Percentiles rank a stretch among this genome's conserved stretches.
phyloP scores from a whole-genome alignment of 2,329 filamentous ascomycete genomes.

The Ophiostoma ulmi region DNA sequence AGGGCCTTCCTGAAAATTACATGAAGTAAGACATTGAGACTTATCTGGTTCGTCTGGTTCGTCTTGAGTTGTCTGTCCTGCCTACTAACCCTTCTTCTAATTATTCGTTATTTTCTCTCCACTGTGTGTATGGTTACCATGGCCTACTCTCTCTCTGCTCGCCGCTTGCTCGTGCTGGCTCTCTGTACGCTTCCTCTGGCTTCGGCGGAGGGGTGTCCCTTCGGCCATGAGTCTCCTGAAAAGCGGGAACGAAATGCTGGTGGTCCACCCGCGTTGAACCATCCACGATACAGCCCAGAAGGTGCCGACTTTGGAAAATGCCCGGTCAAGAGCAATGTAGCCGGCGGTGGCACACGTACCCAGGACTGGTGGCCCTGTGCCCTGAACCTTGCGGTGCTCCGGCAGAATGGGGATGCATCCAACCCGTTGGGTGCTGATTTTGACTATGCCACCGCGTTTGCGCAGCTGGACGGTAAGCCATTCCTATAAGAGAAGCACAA shows the following conservation, averaged over 20 bases:
- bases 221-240: neutral
- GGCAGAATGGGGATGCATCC: slow-evolving; percentile 59
- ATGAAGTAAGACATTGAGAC: neutral
- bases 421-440: slow-evolving; percentile 63
- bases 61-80: neutral
- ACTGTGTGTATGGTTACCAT: neutral
- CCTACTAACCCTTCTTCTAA: no score
- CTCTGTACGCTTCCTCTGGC: neutral
- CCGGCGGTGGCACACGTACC: slow-evolving; percentile 62
- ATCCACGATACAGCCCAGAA: neutral
- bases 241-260: neutral
- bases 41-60: neutral
- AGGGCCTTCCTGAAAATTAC: neutral
- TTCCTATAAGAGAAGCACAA: neutral
- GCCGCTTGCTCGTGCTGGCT: neutral
- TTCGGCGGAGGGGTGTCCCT: neutral
- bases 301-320: slow-evolving; percentile 16
- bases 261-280: neutral
- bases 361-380: slow-evolving; percentile 69
- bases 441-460: slow-evolving; percentile 70
- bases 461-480: slow-evolving; percentile 36
- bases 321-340: slow-evolving; percentile 30
- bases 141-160: neutral
- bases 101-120: neutral
- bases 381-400: slow-evolving; percentile 65